Conservation (phyloP, 164 flowering plant species). For the Vitis rotundifolia region DNA sequence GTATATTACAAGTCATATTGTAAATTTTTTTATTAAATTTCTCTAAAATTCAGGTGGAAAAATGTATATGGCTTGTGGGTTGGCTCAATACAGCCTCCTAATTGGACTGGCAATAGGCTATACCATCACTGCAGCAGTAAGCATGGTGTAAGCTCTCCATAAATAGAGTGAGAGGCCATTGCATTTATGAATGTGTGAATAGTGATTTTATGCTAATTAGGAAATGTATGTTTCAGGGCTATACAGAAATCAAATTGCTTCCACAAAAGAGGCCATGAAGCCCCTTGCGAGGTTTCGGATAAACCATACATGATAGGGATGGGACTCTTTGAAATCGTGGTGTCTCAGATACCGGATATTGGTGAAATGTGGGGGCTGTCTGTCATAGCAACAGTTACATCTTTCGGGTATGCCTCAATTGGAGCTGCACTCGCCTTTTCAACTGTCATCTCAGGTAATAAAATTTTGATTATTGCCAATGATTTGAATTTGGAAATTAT, state of each 20-base stretch:
- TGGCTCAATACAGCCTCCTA: slow-evolving; percentile 34
- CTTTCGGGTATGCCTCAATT: slow-evolving; percentile 47
- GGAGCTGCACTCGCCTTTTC: slow-evolving; percentile 41
- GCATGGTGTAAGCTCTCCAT: slow-evolving; percentile 48
- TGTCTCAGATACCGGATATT: slow-evolving; percentile 56
- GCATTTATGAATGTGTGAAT: no score
- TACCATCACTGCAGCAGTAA: slow-evolving; percentile 50
- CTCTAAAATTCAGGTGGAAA: slow-evolving; percentile 25
- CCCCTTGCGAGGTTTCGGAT: slow-evolving; percentile 27
- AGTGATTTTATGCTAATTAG: neutral
- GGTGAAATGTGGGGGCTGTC: slow-evolving; percentile 52
- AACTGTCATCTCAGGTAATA: slow-evolving; percentile 30
- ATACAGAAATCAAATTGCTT: slow-evolving; percentile 44
- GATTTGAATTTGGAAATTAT: no score
- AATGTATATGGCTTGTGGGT: slow-evolving; percentile 31
- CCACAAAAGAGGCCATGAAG: slow-evolving; percentile 37
- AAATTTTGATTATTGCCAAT: neutral
- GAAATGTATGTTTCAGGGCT: slow-evolving; percentile 30
- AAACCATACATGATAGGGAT: slow-evolving; percentile 38
- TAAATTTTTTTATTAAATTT: no score
- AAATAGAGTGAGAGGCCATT: no score
- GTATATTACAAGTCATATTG: no score
- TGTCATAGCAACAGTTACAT: slow-evolving; percentile 43
- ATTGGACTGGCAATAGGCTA: slow-evolving; percentile 40
- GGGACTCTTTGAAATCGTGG: slow-evolving; percentile 35